Evolutionary conservation across 2,329 filamentous ascomycete genomes (phyloP), one percentile per base, ranked within the genome.

Genomic region (Gnomoniopsis sp.): DNA sequence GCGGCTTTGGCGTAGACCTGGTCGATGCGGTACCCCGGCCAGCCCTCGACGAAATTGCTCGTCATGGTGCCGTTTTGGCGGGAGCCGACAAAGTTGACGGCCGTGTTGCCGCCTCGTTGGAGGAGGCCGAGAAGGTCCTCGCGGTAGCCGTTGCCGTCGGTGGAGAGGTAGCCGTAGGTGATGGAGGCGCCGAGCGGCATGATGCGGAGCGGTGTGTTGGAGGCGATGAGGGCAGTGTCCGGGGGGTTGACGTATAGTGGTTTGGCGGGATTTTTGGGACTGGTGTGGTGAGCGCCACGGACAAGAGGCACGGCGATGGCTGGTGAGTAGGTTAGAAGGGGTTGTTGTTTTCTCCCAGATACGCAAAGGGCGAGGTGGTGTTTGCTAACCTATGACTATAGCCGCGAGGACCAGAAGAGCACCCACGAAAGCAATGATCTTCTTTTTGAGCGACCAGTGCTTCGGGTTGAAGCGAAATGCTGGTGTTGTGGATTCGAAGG

Each of bases 111-210:
- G 21, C 67, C 65, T n/a, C 61, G 59, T n/a, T 62, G 41, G 38
- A 77, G 69, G 33, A 70, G 64, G 23, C 65, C 55, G 47, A 67
- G 69, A 3, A 77, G 67, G 46, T 64, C 58, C 21, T 65, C 55
- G 36, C 75, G 74, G 66, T 76, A 78, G 51, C 75, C 74, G 64
- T 77, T 76, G 55, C 67, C 70, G 51, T 71, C 68, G 1, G 71
- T 65, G 1, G 75, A 77, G 47, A 50, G 65, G 10, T 63, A 38
- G 50, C 77, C 76, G 49, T 65, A 72, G 11, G 75, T 77, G 58
- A 78, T 77, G 55, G 74, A 77, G 1, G 75, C 76, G 49, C 76
- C 76, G 2, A 78, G 69, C 2, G 75, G 70, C 72, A 79, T 75
- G 63, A 77, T 71, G 47, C 75, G 74, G 10, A 78, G 69, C n/a